Base-by-base conservation (phyloP, 106 monocot genomes). In the Amphibolis antarctica region DNA sequence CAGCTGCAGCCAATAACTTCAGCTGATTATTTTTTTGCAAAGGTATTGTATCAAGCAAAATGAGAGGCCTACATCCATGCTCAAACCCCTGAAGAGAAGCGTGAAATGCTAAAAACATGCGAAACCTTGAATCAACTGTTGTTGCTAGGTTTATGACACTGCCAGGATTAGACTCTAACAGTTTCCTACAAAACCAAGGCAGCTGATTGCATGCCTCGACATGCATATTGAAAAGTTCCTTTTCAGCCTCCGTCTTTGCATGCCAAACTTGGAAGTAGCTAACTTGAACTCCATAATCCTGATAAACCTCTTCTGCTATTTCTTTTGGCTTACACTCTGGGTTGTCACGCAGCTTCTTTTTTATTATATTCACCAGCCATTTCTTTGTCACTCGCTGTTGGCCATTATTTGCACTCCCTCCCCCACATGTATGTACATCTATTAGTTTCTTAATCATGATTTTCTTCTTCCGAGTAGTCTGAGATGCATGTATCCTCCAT, bases 191-290 rank as follows among this genome's bases (percentile, higher is more conserved):
- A 48, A 78, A 81, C 93, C 88, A 85, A 55, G 93, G 93, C 59
- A 93, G 69, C 24, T 83, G 85, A 29, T 66, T 79, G 47, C 81
- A 88, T 4, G 88, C 85, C 79, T 93, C 93, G 7, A 81, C 78
- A 3, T 88, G 60, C 29, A 71, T 59, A 57, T 83, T 83, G 64
- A 80, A 83, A 1, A 93, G 78, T 71, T 93, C 93, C 42, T 81
- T 83, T 62, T 88, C 80, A 9, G 93, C 93, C 44, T 81, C 79
- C 60, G 85, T 88, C 59, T 76, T 82, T 55, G 85, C 88, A 49
- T 85, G 75, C 93, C 93, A 93, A 30, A 85, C 93, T 59, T 93
- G 92, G 15, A 82, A 85, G 55, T 93, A 93, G 23, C 80, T 81
- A 19, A 93, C 68, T 30, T 50, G 83, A 55, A 93, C 77, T 12